Conservation (phyloP, 331 rosid species). For the Quercus tomentella region DNA sequence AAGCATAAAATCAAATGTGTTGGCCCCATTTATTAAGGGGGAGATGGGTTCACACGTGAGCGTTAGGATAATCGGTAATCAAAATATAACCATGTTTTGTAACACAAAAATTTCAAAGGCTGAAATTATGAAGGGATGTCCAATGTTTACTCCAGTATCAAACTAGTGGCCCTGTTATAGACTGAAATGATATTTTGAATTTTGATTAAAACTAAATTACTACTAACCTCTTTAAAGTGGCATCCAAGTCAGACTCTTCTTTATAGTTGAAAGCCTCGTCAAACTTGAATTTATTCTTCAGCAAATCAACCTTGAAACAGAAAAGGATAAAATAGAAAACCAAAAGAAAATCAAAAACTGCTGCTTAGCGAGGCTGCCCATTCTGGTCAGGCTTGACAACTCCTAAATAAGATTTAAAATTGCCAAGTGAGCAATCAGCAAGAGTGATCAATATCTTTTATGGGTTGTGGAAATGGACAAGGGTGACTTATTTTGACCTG, state of each 20-base stretch:
- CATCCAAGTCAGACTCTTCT: constrained; percentile 23
- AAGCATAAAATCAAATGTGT: too few relatives aligned
- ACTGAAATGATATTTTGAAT: too few relatives aligned
- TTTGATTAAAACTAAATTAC: background rate
- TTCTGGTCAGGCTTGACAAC: background rate
- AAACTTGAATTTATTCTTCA: constrained; percentile 25
- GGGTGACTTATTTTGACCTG: background rate
- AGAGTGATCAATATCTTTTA: background rate
- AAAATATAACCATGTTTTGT: background rate
- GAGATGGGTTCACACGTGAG: too few relatives aligned
- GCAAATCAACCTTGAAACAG: constrained; percentile 10
- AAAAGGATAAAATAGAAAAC: background rate
- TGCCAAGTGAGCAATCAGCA: background rate
- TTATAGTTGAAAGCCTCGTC: constrained; percentile 36
- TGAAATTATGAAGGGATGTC: background rate
- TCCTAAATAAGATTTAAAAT: too few relatives aligned
- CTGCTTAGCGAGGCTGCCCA: background rate
- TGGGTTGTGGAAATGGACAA: background rate
- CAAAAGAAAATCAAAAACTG: background rate
- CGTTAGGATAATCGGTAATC: too few relatives aligned
- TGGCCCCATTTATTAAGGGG: too few relatives aligned
- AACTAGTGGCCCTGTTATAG: background rate
- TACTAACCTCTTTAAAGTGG: constrained; percentile 26
- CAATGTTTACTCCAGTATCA: background rate
- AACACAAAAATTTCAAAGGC: background rate